These are phyloP conservation scores for Tetradesmus lagerheimii DNA, from an alignment of 139 green algal genomes.

Conservation along the genomic window DNA sequence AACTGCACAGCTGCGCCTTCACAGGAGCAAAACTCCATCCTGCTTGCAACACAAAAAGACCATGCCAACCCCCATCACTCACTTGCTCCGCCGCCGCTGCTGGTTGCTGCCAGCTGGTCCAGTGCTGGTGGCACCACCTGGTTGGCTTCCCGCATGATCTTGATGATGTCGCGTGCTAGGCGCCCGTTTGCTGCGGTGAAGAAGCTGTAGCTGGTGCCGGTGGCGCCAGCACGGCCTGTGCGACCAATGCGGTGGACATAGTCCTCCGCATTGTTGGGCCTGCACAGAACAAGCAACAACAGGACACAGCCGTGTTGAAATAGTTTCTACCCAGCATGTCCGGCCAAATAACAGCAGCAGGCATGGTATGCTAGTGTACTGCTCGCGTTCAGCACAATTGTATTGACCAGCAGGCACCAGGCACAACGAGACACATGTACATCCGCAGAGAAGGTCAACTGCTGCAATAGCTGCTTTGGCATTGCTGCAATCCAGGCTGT, in stretches of 20 bases:
- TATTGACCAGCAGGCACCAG: too few relatives aligned
- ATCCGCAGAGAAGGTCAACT: too few relatives aligned
- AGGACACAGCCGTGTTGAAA: slow-evolving; percentile 52
- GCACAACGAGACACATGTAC: too few relatives aligned
- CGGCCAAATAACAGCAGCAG: too few relatives aligned
- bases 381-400: too few relatives aligned
- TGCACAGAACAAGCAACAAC: slow-evolving; percentile 90
- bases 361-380: too few relatives aligned
- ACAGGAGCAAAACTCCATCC: too few relatives aligned
- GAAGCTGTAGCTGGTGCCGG: slow-evolving; percentile 85
- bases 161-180: slow-evolving; percentile 79
- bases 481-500: neutral
- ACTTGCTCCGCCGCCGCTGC: slow-evolving; percentile 30
- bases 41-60: neutral
- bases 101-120: slow-evolving; percentile 41
- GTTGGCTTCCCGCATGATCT: slow-evolving; percentile 83
- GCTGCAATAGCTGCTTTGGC: too few relatives aligned
- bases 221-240: slow-evolving; percentile 90
- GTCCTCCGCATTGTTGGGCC: slow-evolving; percentile 91
- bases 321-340: too few relatives aligned
- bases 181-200: slow-evolving; percentile 84
- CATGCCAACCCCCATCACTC: neutral
- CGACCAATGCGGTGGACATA: slow-evolving; percentile 90
- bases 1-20: too few relatives aligned
- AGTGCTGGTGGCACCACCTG: slow-evolving; percentile 64